Base-by-base conservation (phyloP, 2,329 filamentous ascomycete genomes). In the Rosellinia necatrix region DNA sequence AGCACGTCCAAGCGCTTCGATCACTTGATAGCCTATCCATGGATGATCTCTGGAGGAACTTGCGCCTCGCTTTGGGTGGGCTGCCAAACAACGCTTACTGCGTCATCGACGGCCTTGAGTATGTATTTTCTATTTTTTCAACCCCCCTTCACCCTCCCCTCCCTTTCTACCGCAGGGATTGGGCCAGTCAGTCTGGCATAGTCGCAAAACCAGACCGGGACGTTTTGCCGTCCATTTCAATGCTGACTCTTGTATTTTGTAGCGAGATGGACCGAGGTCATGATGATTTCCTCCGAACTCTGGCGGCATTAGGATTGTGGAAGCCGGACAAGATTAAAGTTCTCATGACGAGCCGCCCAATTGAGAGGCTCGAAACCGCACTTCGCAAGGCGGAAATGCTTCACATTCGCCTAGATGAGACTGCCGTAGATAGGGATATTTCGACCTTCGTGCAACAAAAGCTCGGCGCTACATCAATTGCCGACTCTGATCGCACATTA, bases 371-470 rank as follows among this genome's bases (percentile, higher is more conserved):
- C 27, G 51, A 54, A 43, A 19, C 50, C 35, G 27, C 21, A 1
- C 61, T 79, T 6, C 66, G 68, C 25, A 51, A 61, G 4, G 25
- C 60, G 0, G 52, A 53, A 4, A 56, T 67, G n/a, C 42, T 72
- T 9, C 58, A 72, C 1, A 59, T 80, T n/a, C 67, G 72, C 1
- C 68, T 81, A 7, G 67, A 76, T 7, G 66, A 70, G 27, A 53
- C 52, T 5, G 49, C 66, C 3, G 72, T 80, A 1, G 70, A 77
- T 27, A 47, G 55, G 1, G 78, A 80, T 53, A 77, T 80, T 24
- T 59, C 66, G 3, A 70, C 48, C 1, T 79, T 71, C 49, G 69
- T 79, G 35, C 38, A 41, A 30, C 65, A 3, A 37, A 60, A 22
- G 8, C 47, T 57, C 6, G 17, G 24, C 8, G 10, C 7, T 24